A percentile compares a stretch with the other conserved stretches of the same genome.
phyloP scores from a whole-genome alignment of 805 yeast species.

The Candida sakaeoensis region DNA sequence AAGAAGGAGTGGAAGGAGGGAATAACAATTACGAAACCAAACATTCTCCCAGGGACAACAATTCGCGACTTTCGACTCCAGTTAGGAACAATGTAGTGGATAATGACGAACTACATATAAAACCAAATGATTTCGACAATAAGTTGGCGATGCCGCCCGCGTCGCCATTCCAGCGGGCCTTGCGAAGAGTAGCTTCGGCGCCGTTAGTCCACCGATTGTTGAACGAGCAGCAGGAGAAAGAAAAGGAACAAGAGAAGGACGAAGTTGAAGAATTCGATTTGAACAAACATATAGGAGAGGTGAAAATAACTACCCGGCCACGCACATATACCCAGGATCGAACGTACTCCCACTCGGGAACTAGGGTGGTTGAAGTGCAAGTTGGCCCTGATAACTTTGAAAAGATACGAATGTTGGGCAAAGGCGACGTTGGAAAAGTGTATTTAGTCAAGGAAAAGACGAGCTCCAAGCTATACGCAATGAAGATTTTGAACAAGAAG shows the following conservation, averaged over 20 bases:
- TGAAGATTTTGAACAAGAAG: constrained; percentile 84
- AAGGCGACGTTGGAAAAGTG: constrained; percentile 98
- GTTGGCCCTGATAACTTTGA: constrained; percentile 88
- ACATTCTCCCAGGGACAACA: too few relatives aligned
- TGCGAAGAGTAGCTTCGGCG: constrained; percentile 81
- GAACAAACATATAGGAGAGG: constrained; percentile 42
- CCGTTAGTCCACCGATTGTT: constrained; percentile 53
- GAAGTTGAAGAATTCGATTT: constrained; percentile 38
- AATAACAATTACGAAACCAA: too few relatives aligned
- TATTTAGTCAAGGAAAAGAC: constrained; percentile 82
- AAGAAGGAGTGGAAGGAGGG: neutral
- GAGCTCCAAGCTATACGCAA: constrained; percentile 75
- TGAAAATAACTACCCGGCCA: constrained; percentile 31
- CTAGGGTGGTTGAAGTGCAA: constrained; percentile 68
- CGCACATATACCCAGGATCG: constrained; percentile 45
- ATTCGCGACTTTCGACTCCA: constrained; percentile 2
- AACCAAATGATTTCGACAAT: constrained; percentile 5
- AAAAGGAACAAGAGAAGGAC: constrained; percentile 5
- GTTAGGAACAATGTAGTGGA: neutral
- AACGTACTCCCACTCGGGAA: constrained; percentile 70
- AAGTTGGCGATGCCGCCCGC: constrained; percentile 11
- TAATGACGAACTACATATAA: constrained; percentile 7
- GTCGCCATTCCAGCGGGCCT: constrained; percentile 22
- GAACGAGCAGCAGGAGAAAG: constrained; percentile 14
- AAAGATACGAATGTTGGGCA: constrained; percentile 84